Evolutionary conservation across 352 stramenopile species (phyloP).

Genomic region (Pythium brachiatum): DNA sequence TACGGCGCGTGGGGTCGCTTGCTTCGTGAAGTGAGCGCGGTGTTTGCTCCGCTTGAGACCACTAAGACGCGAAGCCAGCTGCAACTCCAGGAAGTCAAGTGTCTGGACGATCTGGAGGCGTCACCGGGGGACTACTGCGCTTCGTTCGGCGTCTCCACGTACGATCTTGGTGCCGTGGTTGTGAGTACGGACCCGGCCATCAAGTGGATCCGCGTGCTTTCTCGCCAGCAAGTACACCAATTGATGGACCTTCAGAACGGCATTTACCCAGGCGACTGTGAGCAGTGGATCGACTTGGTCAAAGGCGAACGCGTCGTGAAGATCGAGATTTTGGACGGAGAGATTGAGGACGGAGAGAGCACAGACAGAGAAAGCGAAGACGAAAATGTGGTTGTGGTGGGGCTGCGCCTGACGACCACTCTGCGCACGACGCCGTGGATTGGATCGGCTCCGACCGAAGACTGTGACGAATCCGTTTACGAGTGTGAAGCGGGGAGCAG

Average conservation of each 20-base stretch:
- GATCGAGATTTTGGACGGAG: not conserved
- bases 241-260: slow-evolving; percentile 3
- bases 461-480: too few species aligned
- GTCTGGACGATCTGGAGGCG: not conserved
- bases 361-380: too few species aligned
- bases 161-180: slow-evolving; percentile 1
- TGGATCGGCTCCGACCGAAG: not conserved
- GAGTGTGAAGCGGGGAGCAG: not conserved
- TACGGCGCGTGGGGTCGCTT: slow-evolving; percentile 6
- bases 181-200: slow-evolving; percentile 1
- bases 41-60: not conserved
- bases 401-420: slow-evolving; percentile 10
- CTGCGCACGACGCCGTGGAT: slow-evolving; percentile 14
- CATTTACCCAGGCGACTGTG: slow-evolving; percentile 1
- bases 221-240: not conserved
- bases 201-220: slow-evolving; percentile 17
- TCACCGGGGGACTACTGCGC: not conserved
- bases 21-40: slow-evolving; percentile 4
- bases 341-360: too few species aligned
- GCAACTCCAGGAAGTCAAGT: not conserved
- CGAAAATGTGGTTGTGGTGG: slow-evolving; percentile 4
- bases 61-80: too few species aligned
- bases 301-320: not conserved
- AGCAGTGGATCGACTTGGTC: slow-evolving; percentile 15
- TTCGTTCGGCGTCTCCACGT: not conserved